Percentiles rank a stretch among this genome's conserved stretches.
Conservation (phyloP, 805 yeast species). For the Saccharomycopsis selenospora region DNA sequence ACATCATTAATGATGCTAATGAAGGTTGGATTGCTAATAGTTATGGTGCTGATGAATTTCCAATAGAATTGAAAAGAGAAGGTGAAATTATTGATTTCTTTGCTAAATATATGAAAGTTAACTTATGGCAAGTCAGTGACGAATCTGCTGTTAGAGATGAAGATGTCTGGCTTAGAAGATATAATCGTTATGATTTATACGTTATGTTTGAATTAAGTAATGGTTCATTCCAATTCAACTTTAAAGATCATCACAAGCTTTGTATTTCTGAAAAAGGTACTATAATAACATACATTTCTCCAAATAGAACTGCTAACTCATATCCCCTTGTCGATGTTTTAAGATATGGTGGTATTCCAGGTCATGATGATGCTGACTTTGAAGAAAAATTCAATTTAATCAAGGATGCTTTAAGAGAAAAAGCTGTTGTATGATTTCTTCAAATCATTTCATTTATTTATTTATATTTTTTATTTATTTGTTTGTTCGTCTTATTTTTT, state of each 20-base stretch:
- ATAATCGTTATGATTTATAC: slow-evolving; percentile 68
- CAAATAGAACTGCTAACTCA: slow-evolving; percentile 64
- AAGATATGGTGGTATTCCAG: slow-evolving; percentile 41
- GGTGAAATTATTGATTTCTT: slow-evolving; percentile 83
- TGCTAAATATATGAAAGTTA: slow-evolving; percentile 86
- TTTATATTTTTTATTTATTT: not conserved
- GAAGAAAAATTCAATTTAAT: slow-evolving; percentile 45
- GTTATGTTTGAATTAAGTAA: slow-evolving; percentile 92
- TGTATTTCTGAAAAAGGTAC: slow-evolving; percentile 72
- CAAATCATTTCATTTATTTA: slow-evolving; percentile 6
- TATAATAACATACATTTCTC: slow-evolving; percentile 74
- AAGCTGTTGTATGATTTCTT: slow-evolving; percentile 15
- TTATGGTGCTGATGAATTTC: slow-evolving; percentile 36
- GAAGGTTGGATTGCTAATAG: slow-evolving; percentile 51
- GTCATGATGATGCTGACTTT: slow-evolving; percentile 38
- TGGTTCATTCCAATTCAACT: slow-evolving; percentile 90
- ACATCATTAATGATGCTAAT: slow-evolving; percentile 41
- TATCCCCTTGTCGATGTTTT: slow-evolving; percentile 46
- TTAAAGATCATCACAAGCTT: slow-evolving; percentile 88
- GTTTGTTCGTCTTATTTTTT: no score
- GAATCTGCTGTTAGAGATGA: slow-evolving; percentile 40
- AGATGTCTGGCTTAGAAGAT: slow-evolving; percentile 72
- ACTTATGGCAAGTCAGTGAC: slow-evolving; percentile 72
- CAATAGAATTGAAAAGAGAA: slow-evolving; percentile 53
- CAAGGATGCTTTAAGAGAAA: slow-evolving; percentile 53